Evolutionary conservation across 768 basidiomycete genomes (phyloP).

Genomic region (Multifurca ochricompacta): DNA sequence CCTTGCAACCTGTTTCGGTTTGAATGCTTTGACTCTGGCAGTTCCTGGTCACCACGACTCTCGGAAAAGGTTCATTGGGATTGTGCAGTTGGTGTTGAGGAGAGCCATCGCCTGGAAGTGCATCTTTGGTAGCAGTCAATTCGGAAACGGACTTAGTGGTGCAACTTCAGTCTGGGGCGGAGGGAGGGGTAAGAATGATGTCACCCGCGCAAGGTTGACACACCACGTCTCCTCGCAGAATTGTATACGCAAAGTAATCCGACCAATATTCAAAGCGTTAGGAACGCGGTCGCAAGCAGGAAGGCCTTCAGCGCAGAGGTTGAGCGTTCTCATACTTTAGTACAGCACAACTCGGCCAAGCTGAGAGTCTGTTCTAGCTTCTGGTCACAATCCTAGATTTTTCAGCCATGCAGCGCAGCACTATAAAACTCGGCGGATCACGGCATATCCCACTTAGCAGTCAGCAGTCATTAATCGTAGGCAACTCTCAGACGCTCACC

Average conservation of each 20-base stretch:
- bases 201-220: neutral
- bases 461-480: too few species aligned
- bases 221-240: neutral
- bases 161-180: neutral
- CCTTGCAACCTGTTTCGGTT: neutral
- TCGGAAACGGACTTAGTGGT: too few species aligned
- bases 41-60: conserved; percentile 24
- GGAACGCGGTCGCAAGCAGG: neutral
- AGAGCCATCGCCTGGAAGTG: conserved; percentile 2
- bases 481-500: too few species aligned
- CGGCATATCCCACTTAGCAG: too few species aligned
- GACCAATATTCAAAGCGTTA: too few species aligned
- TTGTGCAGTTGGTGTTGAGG: conserved; percentile 41
- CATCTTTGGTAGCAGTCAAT: neutral
- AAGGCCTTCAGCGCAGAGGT: neutral
- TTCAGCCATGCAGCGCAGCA: too few species aligned
- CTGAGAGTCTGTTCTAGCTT: too few species aligned
- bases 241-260: too few species aligned
- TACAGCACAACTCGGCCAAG: too few species aligned
- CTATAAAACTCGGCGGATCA: too few species aligned
- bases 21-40: neutral
- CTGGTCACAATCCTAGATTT: too few species aligned
- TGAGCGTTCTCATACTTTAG: too few species aligned
- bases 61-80: conserved; percentile 41
- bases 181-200: neutral